Evolutionary conservation across 2,329 filamentous ascomycete genomes (phyloP).

Genomic region (Dendrostoma leiphaemia): DNA sequence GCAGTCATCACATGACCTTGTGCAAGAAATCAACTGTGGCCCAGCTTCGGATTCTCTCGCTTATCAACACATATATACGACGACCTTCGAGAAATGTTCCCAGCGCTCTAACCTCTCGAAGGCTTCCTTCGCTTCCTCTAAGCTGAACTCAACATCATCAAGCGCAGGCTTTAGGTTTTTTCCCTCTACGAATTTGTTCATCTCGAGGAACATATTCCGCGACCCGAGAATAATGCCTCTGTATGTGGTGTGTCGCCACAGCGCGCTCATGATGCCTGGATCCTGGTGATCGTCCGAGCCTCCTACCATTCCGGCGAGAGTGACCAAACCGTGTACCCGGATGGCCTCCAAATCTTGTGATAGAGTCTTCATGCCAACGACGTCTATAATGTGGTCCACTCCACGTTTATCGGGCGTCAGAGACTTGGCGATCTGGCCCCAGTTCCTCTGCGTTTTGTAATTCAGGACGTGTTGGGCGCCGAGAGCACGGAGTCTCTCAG

Average conservation of each 20-base stretch:
- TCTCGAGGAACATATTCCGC: constrained; percentile 27
- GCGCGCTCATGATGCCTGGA: constrained; percentile 25
- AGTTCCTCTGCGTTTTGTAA: constrained; percentile 53
- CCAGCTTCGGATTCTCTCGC: neutral
- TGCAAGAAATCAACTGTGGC: too few relatives aligned
- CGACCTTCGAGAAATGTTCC: constrained; percentile 36
- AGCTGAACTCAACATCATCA: constrained; percentile 29
- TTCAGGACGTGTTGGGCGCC: constrained; percentile 61
- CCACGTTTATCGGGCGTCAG: constrained; percentile 46
- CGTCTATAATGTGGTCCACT: constrained; percentile 62
- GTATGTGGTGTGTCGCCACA: constrained; percentile 27
- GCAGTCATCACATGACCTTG: too few relatives aligned
- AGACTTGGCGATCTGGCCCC: constrained; percentile 56
- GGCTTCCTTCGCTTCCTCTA: constrained; percentile 30
- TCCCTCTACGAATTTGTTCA: constrained; percentile 31
- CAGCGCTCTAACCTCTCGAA: constrained; percentile 30
- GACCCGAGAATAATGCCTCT: constrained; percentile 29
- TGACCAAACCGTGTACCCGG: constrained; percentile 31
- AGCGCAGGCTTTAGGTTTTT: constrained; percentile 30
- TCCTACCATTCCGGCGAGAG: constrained; percentile 30
- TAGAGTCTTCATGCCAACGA: constrained; percentile 64
- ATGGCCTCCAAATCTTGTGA: constrained; percentile 52
- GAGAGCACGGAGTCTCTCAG: constrained; percentile 47
- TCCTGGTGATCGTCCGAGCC: constrained; percentile 24
- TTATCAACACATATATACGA: constrained; percentile 28